Base-by-base conservation (phyloP, 345 rosid species). In the Camelina neglecta region DNA sequence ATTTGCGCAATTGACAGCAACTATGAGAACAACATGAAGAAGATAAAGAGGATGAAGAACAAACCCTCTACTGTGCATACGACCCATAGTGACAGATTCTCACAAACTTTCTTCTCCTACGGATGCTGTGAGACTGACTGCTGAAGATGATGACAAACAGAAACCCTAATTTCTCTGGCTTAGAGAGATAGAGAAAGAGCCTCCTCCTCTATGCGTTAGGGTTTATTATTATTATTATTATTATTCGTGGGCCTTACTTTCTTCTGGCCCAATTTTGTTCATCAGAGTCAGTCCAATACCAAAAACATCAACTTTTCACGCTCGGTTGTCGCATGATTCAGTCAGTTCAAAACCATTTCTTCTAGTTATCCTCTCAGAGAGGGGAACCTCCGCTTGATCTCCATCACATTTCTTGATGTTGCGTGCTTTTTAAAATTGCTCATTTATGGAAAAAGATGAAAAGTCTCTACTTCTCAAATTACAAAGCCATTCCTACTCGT, bases 1-100 rank as follows among this genome's bases (percentile, higher is more conserved):
- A 72, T 39, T 29, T 24, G 20, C 53, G 13, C 29, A 26, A 21
- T 7, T 15, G 15, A 42, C 24, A 29, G 44, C 36, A 24, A 61
- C 8, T 31, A 60, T 21, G n/a, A 59, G 67, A 23, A 26, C 20
- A 26, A 12, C 44, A 21, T 0, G 60, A 23, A 4, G 44, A 41
- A 7, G 65, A 23, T 0, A n/a, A 58, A 10, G 35, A 57, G 4
- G 74, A 41, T 13, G 31, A 49, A 36, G 41, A 53, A 53, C 80
- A 45, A 59, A 87, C 97, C 96, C 97, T 64, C 87, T 60, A 65
- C 90, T 84, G 78, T 90, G 97, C 97, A 92, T 92, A 69, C 96
- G 91, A 73, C 94, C 97, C 96, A 90, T 92, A 84, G 83, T 62
- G 65, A 75, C 80, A 31, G 68, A 9, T 42, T 41, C 35, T 66